Conservation (phyloP, 2,329 filamentous ascomycete species). For the Penicillium concentricum region DNA sequence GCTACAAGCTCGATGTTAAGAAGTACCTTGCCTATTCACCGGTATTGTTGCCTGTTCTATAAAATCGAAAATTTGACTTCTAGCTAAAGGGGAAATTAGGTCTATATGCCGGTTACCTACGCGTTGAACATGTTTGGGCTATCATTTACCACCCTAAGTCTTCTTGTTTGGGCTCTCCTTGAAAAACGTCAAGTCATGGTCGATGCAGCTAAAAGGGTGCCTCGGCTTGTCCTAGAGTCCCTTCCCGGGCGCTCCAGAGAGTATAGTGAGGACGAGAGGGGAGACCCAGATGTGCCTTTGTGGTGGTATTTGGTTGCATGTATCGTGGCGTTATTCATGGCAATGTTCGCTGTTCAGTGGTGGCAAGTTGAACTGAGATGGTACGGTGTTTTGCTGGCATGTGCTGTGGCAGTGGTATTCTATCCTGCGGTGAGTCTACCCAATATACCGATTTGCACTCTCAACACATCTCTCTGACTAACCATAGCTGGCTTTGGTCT, state of each 20-base stretch:
- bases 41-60: slow-evolving; percentile 54
- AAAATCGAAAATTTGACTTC: slow-evolving; percentile 26
- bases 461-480: neutral
- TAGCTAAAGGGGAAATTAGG: slow-evolving; percentile 37
- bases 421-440: slow-evolving; percentile 22
- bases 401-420: slow-evolving; percentile 24
- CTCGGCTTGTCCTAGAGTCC: slow-evolving; percentile 4
- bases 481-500: slow-evolving; percentile 24
- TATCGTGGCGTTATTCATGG: slow-evolving; percentile 20
- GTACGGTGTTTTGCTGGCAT: slow-evolving; percentile 28
- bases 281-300: slow-evolving; percentile 17
- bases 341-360: slow-evolving; percentile 27
- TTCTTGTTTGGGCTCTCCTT: slow-evolving; percentile 27
- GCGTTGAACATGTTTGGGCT: slow-evolving; percentile 51
- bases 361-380: slow-evolving; percentile 26
- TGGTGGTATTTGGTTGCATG: slow-evolving; percentile 24
- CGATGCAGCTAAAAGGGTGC: slow-evolving; percentile 8
- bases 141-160: slow-evolving; percentile 63
- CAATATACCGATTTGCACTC: neutral
- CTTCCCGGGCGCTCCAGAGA: slow-evolving; percentile 1
- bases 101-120: slow-evolving; percentile 30
- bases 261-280: neutral
- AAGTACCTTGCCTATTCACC: slow-evolving; percentile 66
- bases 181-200: slow-evolving; percentile 22
- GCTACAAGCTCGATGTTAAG: slow-evolving; percentile 60